These are phyloP conservation scores for Magnolia changhungtana DNA, from an alignment of 164 flowering plant genomes.

Conservation along the genomic window DNA sequence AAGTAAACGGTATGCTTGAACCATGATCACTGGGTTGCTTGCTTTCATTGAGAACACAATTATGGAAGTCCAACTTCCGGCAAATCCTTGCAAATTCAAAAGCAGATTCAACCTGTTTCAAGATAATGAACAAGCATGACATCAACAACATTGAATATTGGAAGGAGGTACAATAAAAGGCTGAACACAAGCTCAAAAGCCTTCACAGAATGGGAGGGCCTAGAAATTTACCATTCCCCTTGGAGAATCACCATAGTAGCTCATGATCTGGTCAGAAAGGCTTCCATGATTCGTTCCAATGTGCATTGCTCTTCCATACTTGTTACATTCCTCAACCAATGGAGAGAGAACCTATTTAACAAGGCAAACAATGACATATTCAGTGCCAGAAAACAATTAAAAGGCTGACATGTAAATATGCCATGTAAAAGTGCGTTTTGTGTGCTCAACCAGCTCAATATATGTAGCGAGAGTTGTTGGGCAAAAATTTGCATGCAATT, in stretches of 20 bases:
- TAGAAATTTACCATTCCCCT: conserved; percentile 79
- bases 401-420: background rate
- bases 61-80: conserved; percentile 85
- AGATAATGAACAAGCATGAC: background rate
- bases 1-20: conserved; percentile 90
- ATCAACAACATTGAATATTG: conserved; percentile 3
- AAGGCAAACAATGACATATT: background rate
- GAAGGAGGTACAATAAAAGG: background rate
- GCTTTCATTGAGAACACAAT: conserved; percentile 98
- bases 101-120: conserved; percentile 92
- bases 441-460: too few relatives aligned
- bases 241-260: conserved; percentile 97
- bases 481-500: too few relatives aligned
- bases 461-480: too few relatives aligned
- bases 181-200: background rate
- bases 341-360: conserved; percentile 73
- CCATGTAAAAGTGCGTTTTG: background rate
- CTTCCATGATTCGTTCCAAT: conserved; percentile 98
- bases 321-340: conserved; percentile 91
- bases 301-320: conserved; percentile 97
- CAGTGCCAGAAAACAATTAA: background rate
- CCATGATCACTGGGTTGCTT: conserved; percentile 98
- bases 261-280: conserved; percentile 99
- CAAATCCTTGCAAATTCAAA: conserved; percentile 98
- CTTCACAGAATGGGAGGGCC: conserved; percentile 1